phyloP scores from a whole-genome alignment of 208 protist species.

The Wallacemonas sp. region DNA sequence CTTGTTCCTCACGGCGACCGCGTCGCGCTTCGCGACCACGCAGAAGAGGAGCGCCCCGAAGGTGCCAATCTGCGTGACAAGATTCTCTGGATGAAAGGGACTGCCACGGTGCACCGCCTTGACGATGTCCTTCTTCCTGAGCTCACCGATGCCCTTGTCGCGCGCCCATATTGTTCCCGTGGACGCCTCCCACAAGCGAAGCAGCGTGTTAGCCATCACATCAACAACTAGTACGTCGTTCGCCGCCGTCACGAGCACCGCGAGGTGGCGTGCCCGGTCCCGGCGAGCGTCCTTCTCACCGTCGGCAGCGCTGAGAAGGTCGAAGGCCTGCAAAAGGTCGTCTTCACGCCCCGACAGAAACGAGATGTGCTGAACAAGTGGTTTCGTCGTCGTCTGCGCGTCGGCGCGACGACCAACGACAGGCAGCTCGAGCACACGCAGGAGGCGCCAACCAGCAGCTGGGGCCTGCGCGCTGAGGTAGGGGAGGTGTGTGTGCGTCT shows the following conservation, averaged over 20 bases:
- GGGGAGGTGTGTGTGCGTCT: not conserved
- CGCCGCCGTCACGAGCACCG: slow-evolving; percentile 22
- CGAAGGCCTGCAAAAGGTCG: slow-evolving; percentile 29
- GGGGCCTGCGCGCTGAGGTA: not conserved
- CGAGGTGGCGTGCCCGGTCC: slow-evolving; percentile 10
- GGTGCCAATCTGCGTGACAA: slow-evolving; percentile 26
- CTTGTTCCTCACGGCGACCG: not conserved
- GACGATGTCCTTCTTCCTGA: not conserved
- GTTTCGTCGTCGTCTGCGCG: not conserved
- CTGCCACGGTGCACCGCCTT: slow-evolving; percentile 5
- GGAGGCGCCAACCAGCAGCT: slow-evolving; percentile 1
- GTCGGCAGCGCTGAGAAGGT: not conserved
- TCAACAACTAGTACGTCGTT: slow-evolving; percentile 30
- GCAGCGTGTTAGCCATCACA: slow-evolving; percentile 15
- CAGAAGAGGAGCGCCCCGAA: slow-evolving; percentile 33
- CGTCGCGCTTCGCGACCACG: slow-evolving; percentile 18
- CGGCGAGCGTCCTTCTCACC: not conserved
- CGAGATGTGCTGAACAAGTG: slow-evolving; percentile 21
- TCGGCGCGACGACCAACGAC: not conserved
- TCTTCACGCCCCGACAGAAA: slow-evolving; percentile 31
- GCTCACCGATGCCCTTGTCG: not conserved
- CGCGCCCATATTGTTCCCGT: not conserved
- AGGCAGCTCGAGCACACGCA: not conserved
- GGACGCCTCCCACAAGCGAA: slow-evolving; percentile 7
- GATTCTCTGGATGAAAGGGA: slow-evolving; percentile 14